These are phyloP conservation scores for Fusarium dlaminii DNA, from an alignment of 2,329 filamentous ascomycete genomes.

Conservation along the genomic window DNA sequence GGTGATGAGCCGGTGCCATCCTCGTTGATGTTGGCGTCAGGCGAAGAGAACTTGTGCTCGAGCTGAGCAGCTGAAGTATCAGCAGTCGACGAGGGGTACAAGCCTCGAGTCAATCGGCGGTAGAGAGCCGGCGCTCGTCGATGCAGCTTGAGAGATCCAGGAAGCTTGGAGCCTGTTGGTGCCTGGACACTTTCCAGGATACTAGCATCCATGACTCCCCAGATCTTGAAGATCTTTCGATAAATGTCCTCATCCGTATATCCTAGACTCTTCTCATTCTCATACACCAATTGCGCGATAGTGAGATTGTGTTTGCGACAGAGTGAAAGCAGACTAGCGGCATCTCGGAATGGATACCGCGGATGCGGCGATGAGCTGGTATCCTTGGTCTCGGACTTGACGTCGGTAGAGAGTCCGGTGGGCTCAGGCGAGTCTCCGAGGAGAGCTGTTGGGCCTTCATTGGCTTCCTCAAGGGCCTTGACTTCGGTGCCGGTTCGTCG, in stretches of 20 bases:
- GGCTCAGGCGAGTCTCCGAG: constrained; percentile 12
- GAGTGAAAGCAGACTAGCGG: constrained; percentile 55
- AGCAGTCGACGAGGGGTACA: constrained; percentile 50
- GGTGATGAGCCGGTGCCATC: neutral
- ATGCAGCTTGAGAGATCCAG: constrained; percentile 59
- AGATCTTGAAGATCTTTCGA: constrained; percentile 58
- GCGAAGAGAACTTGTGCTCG: constrained; percentile 11
- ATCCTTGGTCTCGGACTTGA: constrained; percentile 28
- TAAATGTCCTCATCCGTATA: constrained; percentile 60
- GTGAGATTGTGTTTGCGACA: constrained; percentile 62
- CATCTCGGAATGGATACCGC: constrained; percentile 59
- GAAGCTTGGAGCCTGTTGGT: constrained; percentile 52
- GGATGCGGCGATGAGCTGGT: constrained; percentile 47
- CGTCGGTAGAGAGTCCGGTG: constrained; percentile 13
- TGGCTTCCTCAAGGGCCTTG: constrained; percentile 46
- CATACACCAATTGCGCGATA: constrained; percentile 61
- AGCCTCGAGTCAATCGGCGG: constrained; percentile 54
- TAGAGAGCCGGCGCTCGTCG: constrained; percentile 59
- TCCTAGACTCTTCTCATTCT: constrained; percentile 62
- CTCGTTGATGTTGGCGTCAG: constrained; percentile 7
- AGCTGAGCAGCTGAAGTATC: constrained; percentile 22
- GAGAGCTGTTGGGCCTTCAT: constrained; percentile 9
- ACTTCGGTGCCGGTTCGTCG: constrained; percentile 56
- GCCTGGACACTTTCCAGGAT: constrained; percentile 61
- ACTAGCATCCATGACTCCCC: constrained; percentile 62